Evolutionary conservation across 1,139 yeast species (phyloP).

Genomic region (Sugiyamaella pinicola): DNA sequence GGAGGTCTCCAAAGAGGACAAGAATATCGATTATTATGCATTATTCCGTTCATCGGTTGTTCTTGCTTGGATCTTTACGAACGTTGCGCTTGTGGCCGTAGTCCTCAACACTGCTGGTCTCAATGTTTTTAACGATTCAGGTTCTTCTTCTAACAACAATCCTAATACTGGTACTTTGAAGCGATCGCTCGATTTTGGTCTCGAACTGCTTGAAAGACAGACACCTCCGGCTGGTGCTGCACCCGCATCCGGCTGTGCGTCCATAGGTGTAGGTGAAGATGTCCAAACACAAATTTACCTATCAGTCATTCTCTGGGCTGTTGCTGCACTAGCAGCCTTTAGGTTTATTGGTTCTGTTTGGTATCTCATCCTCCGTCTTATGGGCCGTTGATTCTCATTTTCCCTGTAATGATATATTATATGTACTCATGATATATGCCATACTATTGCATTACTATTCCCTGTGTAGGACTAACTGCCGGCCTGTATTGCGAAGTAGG

Average conservation of each 20-base stretch:
- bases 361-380: constrained; percentile 38
- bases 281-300: constrained; percentile 51
- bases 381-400: constrained; percentile 35
- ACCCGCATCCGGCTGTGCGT: constrained; percentile 26
- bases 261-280: constrained; percentile 34
- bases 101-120: constrained; percentile 73
- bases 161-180: constrained; percentile 26
- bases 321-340: constrained; percentile 72
- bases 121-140: constrained; percentile 32
- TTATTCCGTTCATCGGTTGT: constrained; percentile 77
- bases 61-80: constrained; percentile 74
- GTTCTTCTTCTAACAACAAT: constrained; percentile 19
- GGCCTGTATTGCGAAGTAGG: no score
- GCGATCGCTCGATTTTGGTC: constrained; percentile 8
- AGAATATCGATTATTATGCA: constrained; percentile 64
- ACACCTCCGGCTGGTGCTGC: constrained; percentile 5
- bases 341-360: constrained; percentile 57
- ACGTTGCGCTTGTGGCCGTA: constrained; percentile 64
- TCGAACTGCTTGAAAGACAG: constrained; percentile 22
- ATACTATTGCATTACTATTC: no score
- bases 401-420: constrained; percentile 1
- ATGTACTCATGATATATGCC: no score
- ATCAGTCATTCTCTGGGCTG: constrained; percentile 77
- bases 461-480: no score
- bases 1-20: constrained; percentile 29